Percentiles rank a stretch among this genome's conserved stretches.
These are phyloP conservation scores for Candida ficus DNA, from an alignment of 805 yeast species.

Conservation along the genomic window DNA sequence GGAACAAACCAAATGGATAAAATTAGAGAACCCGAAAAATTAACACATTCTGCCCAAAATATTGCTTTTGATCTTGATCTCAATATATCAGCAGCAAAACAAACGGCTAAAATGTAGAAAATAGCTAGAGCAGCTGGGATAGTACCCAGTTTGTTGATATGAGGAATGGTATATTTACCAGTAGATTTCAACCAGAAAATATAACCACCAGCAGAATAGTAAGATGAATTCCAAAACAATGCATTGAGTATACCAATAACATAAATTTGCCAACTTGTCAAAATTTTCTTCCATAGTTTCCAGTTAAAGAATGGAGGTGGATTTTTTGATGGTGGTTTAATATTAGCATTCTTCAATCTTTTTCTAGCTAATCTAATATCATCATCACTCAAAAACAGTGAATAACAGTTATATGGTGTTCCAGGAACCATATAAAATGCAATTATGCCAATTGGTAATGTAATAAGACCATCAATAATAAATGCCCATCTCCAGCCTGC, in stretches of 20 bases:
- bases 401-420: constrained; percentile 53
- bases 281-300: constrained; percentile 47
- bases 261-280: constrained; percentile 50
- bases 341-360: constrained; percentile 31
- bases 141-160: constrained; percentile 30
- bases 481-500: constrained; percentile 67
- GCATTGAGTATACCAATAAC: constrained; percentile 45
- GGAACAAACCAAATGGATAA: constrained; percentile 49
- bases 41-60: constrained; percentile 37
- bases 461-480: constrained; percentile 55
- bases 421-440: constrained; percentile 60
- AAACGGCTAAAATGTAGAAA: constrained; percentile 5
- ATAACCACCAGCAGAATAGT: constrained; percentile 35
- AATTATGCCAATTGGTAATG: constrained; percentile 51
- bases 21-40: constrained; percentile 39
- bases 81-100: constrained; percentile 28
- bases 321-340: constrained; percentile 25
- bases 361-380: constrained; percentile 49
- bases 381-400: constrained; percentile 48
- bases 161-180: constrained; percentile 30
- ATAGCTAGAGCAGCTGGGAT: constrained; percentile 28
- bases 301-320: constrained; percentile 32
- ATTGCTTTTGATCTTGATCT: constrained; percentile 39
- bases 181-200: constrained; percentile 43
- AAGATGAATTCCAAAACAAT: constrained; percentile 50